phyloP scores from a whole-genome alignment of 441 rosid species.

The Corymbia citriodora region DNA sequence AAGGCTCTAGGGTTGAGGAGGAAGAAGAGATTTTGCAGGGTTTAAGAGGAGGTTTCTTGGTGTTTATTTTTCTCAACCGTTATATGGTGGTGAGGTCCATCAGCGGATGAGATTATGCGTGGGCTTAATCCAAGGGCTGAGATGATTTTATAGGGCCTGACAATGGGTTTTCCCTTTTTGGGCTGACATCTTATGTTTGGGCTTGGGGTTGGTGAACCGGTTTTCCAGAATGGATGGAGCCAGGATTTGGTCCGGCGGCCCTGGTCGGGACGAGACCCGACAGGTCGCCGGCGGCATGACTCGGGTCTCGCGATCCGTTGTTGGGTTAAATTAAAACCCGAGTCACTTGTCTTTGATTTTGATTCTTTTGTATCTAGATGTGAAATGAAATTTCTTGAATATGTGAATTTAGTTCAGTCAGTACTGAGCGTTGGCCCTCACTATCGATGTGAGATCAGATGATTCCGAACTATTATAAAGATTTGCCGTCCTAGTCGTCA shows the following conservation, averaged over 20 bases:
- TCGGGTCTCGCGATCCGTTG: neutral
- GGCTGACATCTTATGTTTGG: neutral
- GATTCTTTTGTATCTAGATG: neutral
- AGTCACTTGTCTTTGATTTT: neutral
- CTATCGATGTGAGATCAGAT: fast-evolving
- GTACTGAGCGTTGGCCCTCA: fast-evolving
- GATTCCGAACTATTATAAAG: fast-evolving
- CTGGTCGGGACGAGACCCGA: neutral
- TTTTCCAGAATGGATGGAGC: neutral
- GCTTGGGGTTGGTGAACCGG: neutral
- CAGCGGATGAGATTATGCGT: neutral
- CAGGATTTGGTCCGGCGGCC: neutral
- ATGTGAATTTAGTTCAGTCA: fast-evolving
- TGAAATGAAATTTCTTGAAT: neutral
- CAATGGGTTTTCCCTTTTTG: neutral
- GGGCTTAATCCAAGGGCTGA: neutral
- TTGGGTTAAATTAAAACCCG: neutral
- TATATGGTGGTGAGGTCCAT: neutral
- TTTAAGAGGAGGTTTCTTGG: neutral
- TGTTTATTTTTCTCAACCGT: neutral
- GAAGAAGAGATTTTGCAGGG: neutral
- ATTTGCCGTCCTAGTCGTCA: fast-evolving
- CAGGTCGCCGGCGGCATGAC: neutral
- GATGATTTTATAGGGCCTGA: neutral
- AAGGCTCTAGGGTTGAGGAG: neutral